Conservation (phyloP, 2,329 filamentous ascomycete species). For the Endoconidiophora laricicola region DNA sequence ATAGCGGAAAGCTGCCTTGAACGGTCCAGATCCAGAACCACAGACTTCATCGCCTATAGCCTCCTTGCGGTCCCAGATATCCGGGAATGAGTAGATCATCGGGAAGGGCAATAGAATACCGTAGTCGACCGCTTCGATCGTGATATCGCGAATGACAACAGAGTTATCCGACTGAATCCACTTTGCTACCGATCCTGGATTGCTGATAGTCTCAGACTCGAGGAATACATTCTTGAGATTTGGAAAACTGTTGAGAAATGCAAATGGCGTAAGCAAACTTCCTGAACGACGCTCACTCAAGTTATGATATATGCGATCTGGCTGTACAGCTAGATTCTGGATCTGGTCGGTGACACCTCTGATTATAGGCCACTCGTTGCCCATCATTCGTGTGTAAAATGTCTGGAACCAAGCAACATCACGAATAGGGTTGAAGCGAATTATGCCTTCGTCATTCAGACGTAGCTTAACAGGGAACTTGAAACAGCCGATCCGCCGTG, state of each 20-base stretch:
- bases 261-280: background rate
- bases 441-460: background rate
- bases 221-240: constrained; percentile 8
- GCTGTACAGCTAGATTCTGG: constrained; percentile 3
- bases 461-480: background rate
- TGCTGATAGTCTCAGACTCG: background rate
- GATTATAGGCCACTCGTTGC: background rate
- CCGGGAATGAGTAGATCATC: background rate
- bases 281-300: background rate
- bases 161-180: constrained; percentile 7
- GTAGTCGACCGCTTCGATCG: background rate
- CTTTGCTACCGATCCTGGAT: background rate
- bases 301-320: background rate
- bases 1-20: background rate
- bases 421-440: constrained; percentile 2
- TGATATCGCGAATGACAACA: constrained; percentile 5
- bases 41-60: background rate
- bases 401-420: constrained; percentile 7
- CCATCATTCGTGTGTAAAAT: background rate
- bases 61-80: background rate
- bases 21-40: constrained; percentile 1
- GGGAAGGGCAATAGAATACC: background rate
- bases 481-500: constrained; percentile 1
- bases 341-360: background rate
- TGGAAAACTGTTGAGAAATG: constrained; percentile 4